phyloP scores from a whole-genome alignment of 2,329 filamentous ascomycete genomes.

The Colletotrichum sojae region DNA sequence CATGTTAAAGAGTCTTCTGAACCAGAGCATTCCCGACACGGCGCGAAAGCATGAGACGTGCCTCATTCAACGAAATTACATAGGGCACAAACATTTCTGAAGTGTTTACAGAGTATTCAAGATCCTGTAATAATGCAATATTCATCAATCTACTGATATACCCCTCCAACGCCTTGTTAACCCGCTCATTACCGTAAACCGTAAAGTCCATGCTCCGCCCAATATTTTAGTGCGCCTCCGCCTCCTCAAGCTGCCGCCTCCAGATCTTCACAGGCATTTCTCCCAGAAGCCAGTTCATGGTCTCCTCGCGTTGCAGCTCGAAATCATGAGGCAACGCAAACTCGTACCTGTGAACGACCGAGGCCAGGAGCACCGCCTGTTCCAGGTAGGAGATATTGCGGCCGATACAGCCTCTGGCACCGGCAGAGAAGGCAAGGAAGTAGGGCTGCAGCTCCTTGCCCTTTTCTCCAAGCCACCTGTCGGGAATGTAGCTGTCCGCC shows the following conservation, averaged over 20 bases:
- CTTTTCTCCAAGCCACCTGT: conserved; percentile 56
- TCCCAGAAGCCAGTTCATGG: conserved; percentile 36
- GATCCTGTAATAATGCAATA: too few relatives aligned
- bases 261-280: conserved; percentile 35
- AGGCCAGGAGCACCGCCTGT: conserved; percentile 60
- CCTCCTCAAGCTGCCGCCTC: conserved; percentile 26
- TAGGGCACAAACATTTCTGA: too few relatives aligned
- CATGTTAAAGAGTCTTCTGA: too few relatives aligned
- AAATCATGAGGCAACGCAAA: conserved; percentile 48
- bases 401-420: conserved; percentile 45
- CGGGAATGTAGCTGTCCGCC: conserved; percentile 46
- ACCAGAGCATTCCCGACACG: too few relatives aligned
- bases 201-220: background rate
- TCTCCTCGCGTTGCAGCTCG: conserved; percentile 28
- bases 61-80: too few relatives aligned
- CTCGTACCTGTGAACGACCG: conserved; percentile 58
- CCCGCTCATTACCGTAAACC: too few relatives aligned
- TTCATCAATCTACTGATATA: background rate
- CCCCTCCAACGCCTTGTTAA: conserved; percentile 9
- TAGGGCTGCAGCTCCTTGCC: conserved; percentile 55
- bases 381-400: conserved; percentile 59
- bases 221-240: conserved; percentile 4
- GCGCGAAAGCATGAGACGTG: too few relatives aligned
- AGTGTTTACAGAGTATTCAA: too few relatives aligned
- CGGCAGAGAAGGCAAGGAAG: conserved; percentile 54